phyloP scores from a whole-genome alignment of 2,329 filamentous ascomycete species.

The Fusarium miscanthi region DNA sequence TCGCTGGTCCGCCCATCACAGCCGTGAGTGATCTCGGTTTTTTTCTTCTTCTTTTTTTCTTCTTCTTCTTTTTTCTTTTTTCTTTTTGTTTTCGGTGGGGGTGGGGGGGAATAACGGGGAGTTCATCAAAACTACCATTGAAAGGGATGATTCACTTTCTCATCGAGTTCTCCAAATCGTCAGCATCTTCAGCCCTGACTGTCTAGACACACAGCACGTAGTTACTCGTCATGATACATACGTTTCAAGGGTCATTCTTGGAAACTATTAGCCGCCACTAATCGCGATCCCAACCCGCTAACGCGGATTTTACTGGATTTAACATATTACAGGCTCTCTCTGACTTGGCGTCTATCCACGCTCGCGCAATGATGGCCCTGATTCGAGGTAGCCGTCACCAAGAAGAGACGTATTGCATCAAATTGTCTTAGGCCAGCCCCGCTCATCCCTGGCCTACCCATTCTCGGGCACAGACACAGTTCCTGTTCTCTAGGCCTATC shows the following conservation, averaged over 20 bases:
- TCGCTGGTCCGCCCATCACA: no score
- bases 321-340: background rate
- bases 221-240: background rate
- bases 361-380: background rate
- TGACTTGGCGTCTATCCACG: background rate
- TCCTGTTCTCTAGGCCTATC: constrained; percentile 4
- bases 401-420: constrained; percentile 1
- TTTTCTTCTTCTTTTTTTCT: no score
- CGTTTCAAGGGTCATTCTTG: background rate
- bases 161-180: background rate
- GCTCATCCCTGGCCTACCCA: background rate
- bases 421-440: constrained; percentile 11
- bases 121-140: background rate
- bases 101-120: background rate
- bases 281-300: constrained; percentile 1
- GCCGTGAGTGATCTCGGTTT: no score
- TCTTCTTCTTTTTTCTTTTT: no score
- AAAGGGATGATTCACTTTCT: background rate
- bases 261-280: constrained; percentile 22
- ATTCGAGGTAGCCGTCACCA: background rate
- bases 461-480: constrained; percentile 17
- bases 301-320: constrained; percentile 3
- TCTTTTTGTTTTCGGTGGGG: no score
- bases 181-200: background rate
- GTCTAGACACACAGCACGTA: background rate